Base-by-base conservation (phyloP, 192 early-diverging fungal genomes). In the Coemansia sp. region DNA sequence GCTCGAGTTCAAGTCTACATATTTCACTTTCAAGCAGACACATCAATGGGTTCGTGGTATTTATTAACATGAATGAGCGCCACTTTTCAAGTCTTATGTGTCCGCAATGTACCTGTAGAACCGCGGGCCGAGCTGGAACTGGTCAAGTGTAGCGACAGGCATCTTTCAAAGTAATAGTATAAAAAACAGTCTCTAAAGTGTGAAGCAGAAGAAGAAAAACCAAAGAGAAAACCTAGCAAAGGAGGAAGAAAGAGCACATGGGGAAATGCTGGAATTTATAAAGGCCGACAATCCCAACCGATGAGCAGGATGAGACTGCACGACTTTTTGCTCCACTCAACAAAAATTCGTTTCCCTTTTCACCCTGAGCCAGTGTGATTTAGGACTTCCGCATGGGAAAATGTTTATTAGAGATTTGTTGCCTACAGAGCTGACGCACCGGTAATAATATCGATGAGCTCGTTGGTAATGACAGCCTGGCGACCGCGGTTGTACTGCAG, bases 381-480 rank as follows among this genome's bases (percentile, higher is more conserved):
- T n/a, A 50, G 22, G 53, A 55, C 53, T 55, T 55, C 53, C 53
- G 53, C 47, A 7, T 55, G 53, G 53, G 53, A 55, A 29, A 55
- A 53, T 15, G 41, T 43, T 43, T 43, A 43, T 43, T 43, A 43
- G 12, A 43, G 1, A 15, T 11, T 43, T 2, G 15, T 15, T 43
- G 41, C 41, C 88, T 89, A 94, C 70, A 96, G 85, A 65, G 93
- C 92, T 75, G 89, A 93, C 56, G 94, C 94, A 85, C 94, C 95
- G 69, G 92, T 94, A 83, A 97, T 97, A 87, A 97, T 97, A 82
- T 97, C 93, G 70, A 93, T 88, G 64, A 98, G 89, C 80, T 98
- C 96, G 87, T 96, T 97, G 75, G 96, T 98, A 83, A 98, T 98
- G 66, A 88, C 86, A 59, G 96, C 95, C 82, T 98, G 96, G 83